Evolutionary conservation across 164 flowering plant genomes (phyloP).

Genomic region (Amborella trichopoda): DNA sequence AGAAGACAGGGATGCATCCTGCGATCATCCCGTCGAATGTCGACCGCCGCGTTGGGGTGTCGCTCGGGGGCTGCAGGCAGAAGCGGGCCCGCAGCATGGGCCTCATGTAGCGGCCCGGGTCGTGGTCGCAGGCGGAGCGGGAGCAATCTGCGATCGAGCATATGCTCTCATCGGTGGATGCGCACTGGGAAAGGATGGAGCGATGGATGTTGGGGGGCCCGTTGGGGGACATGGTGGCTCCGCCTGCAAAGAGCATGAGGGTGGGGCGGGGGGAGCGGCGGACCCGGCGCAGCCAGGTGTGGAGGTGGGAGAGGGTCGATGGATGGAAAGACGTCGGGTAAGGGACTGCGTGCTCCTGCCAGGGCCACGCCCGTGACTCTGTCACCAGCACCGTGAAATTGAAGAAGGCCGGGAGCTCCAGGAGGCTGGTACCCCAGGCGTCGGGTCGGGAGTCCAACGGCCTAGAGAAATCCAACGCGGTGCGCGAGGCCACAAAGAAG

Average conservation of each 20-base stretch:
- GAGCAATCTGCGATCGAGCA: conserved; percentile 78
- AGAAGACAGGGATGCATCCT: conserved; percentile 96
- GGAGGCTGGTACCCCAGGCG: conserved; percentile 80
- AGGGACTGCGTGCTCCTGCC: conserved; percentile 90
- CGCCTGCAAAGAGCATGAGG: conserved; percentile 77
- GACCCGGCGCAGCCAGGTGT: conserved; percentile 54
- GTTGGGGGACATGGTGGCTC: conserved; percentile 68
- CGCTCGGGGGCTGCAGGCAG: conserved; percentile 97
- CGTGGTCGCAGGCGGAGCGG: conserved; percentile 76
- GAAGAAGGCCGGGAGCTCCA: conserved; percentile 61
- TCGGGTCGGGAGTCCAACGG: conserved; percentile 39
- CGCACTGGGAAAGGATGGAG: conserved; percentile 70
- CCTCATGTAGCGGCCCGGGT: conserved; percentile 68
- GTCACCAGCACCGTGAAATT: conserved; percentile 65
- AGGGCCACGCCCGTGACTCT: conserved; percentile 72
- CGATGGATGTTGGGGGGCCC: conserved; percentile 53
- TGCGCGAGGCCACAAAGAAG: conserved; percentile 70
- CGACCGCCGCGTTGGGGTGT: conserved; percentile 79
- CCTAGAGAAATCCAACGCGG: conserved; percentile 92
- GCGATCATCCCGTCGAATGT: conserved; percentile 78
- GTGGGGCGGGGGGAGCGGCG: conserved; percentile 37
- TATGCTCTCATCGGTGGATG: conserved; percentile 6
- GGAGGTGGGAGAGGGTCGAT: conserved; percentile 26
- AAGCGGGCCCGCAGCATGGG: conserved; percentile 82
- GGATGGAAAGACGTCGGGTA: conserved; percentile 93